phyloP scores from a whole-genome alignment of 768 basidiomycete species.

The Coprinopsis sp. region DNA sequence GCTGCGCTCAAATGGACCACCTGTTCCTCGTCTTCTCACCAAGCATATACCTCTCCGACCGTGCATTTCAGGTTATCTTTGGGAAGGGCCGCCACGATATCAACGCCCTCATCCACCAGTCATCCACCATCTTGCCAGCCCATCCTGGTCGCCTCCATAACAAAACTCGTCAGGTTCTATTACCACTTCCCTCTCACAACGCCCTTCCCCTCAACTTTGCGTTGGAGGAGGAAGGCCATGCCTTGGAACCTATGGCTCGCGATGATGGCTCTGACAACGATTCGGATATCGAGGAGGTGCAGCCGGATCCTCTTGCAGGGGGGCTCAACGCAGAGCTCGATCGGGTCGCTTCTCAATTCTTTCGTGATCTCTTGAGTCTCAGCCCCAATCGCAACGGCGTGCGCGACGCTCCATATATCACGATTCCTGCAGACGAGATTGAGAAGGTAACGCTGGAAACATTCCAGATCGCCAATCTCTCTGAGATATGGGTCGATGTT shows the following conservation, averaged over 20 bases:
- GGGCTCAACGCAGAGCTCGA: not conserved
- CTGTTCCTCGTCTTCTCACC: not conserved
- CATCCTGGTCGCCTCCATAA: not conserved
- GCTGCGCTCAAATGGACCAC: not conserved
- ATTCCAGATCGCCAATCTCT: not conserved
- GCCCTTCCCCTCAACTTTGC: not conserved
- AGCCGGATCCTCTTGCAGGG: too few species aligned
- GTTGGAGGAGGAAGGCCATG: not conserved
- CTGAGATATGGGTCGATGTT: not conserved
- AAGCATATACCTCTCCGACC: not conserved
- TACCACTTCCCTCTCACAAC: not conserved
- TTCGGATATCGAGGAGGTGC: not conserved
- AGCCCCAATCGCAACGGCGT: not conserved
- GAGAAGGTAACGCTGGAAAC: not conserved
- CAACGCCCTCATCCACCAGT: not conserved
- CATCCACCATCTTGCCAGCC: not conserved
- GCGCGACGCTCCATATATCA: not conserved
- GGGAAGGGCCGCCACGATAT: not conserved
- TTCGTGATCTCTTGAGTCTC: not conserved
- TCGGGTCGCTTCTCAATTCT: not conserved
- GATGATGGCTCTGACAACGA: conserved; percentile 1
- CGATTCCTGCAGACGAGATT: not conserved
- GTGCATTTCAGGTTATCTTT: not conserved
- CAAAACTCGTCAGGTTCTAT: not conserved
- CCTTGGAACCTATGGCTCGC: not conserved